Base-by-base conservation (phyloP, 192 early-diverging fungal genomes). In the Mortierella claussenii region DNA sequence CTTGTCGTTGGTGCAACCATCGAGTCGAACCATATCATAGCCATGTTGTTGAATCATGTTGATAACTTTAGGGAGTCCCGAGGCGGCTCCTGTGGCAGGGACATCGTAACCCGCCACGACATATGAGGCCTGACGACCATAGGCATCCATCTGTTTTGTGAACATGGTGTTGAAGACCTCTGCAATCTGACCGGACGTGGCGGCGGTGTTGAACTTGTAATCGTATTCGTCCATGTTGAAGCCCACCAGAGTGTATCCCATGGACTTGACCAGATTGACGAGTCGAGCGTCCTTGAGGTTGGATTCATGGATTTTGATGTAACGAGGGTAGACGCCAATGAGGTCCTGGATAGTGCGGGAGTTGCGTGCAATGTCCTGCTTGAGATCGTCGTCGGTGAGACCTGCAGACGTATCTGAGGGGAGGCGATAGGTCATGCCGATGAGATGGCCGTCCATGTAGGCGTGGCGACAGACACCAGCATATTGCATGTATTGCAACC, bases 361-460 rank as follows among this genome's bases (percentile, higher is more conserved):
- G 52, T 70, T 79, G 21, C 69, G 73, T 21, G 50, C 79, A 31
- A 85, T 68, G 62, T 82, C 81, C 6, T 78, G 40, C 49, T 69
- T 65, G 40, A 85, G 34, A n/a, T 82, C 64, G 3, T 79, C 62
- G 27, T 85, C 73, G 7, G 79, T 74, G 44, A 71, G 40, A 9
- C 70, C 67, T 4, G 68, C 20, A 11, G 81, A 79, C 8, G 68
- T 76, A 42, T 85, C 81, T 1, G 73, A 67, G 27, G 83, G 83
- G 47, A 82, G 61, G 28, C 83, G 83, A 53, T 85, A 85, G 26
- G 81, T 85, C 83, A 85, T 85, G n/a, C 79, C 83, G 67, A 85
- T 85, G 42, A 82, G 69, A 34, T 85, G 81, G 11, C 83, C 83
- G 28, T 85, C 83, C 48, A 81, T 66, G 50, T 82, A 85, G 20